phyloP scores from a whole-genome alignment of 2,329 filamentous ascomycete genomes.

The Alternaria panax region DNA sequence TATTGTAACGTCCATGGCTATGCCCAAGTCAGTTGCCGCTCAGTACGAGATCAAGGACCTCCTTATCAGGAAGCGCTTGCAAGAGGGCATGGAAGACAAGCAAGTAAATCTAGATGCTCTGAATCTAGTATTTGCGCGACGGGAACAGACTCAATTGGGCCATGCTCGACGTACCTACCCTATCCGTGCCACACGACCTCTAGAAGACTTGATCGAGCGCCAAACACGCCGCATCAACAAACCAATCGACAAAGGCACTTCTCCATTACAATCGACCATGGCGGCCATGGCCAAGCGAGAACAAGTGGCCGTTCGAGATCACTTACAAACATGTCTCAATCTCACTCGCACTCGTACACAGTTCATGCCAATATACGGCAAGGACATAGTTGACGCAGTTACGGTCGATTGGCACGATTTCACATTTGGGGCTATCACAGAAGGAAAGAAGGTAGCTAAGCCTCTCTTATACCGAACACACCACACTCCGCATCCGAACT shows the following conservation, averaged over 20 bases:
- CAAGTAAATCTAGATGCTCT: conserved; percentile 77
- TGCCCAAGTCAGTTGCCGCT: conserved; percentile 78
- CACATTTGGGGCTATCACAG: conserved; percentile 50
- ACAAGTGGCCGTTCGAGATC: conserved; percentile 71
- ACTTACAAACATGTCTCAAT: conserved; percentile 81
- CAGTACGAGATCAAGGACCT: conserved; percentile 77
- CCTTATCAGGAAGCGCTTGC: conserved; percentile 70
- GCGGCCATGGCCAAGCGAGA: conserved; percentile 72
- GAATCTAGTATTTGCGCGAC: conserved; percentile 76
- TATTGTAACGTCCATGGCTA: conserved; percentile 96
- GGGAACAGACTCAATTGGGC: conserved; percentile 69
- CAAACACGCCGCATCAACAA: conserved; percentile 67
- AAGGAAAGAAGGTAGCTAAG: conserved; percentile 41
- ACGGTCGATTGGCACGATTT: conserved; percentile 61
- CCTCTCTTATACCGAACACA: conserved; percentile 16
- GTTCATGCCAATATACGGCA: conserved; percentile 81
- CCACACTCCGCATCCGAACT: conserved; percentile 16
- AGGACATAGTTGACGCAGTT: conserved; percentile 76
- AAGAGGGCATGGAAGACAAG: conserved; percentile 68
- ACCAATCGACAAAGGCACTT: conserved; percentile 60
- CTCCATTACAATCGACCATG: conserved; percentile 73
- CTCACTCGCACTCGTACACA: conserved; percentile 83
- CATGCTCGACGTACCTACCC: conserved; percentile 48
- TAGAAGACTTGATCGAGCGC: conserved; percentile 74
- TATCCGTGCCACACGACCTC: conserved; percentile 69